Evolutionary conservation across 73 alveolate species (phyloP).

Genomic region (Tetrahymena thermophila): DNA sequence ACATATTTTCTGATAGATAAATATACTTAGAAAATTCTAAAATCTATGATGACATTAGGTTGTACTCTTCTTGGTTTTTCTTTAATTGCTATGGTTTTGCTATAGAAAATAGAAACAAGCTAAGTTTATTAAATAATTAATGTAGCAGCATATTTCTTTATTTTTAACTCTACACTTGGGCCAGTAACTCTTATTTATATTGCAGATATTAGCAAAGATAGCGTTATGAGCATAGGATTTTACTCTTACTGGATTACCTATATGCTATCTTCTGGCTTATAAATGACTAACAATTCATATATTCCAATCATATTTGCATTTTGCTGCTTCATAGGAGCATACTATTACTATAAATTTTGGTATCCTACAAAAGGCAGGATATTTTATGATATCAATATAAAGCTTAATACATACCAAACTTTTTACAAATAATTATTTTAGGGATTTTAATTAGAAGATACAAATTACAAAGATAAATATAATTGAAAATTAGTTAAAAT

Average conservation of each 20-base stretch:
- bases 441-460: neutral
- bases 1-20: neutral
- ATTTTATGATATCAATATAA: neutral
- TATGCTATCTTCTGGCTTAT: neutral
- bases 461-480: neutral
- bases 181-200: neutral
- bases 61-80: neutral
- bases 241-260: neutral
- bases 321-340: neutral
- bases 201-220: neutral
- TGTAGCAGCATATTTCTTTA: neutral
- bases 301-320: neutral
- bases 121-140: neutral
- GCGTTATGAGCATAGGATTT: neutral
- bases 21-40: neutral
- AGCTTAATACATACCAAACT: neutral
- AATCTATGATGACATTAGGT: neutral
- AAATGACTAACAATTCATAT: neutral
- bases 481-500: neutral
- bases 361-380: neutral
- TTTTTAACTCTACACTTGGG: neutral
- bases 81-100: neutral
- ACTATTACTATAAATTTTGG: neutral
- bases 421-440: too few relatives aligned
- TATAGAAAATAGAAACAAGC: neutral